Conservation (phyloP, 257 asterid species). For the Lantana camara region DNA sequence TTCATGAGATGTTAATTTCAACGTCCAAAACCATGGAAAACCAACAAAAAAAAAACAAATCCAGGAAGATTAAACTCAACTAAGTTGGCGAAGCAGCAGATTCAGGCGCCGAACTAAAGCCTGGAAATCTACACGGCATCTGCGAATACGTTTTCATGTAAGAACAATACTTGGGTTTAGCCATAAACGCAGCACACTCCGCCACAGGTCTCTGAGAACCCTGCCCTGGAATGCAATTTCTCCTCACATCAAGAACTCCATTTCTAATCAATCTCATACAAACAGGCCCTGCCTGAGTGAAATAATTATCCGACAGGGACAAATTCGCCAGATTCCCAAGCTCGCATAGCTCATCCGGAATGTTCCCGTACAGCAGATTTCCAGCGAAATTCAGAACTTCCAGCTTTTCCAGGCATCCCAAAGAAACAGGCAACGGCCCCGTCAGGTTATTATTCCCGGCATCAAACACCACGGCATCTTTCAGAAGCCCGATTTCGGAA, state of each 20-base stretch:
- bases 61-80: background rate
- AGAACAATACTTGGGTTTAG: conserved; percentile 38
- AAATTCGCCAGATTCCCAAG: conserved; percentile 49
- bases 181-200: conserved; percentile 56
- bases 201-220: conserved; percentile 52
- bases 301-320: conserved; percentile 64
- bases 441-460: conserved; percentile 58
- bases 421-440: conserved; percentile 56
- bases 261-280: conserved; percentile 51
- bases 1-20: background rate
- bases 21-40: background rate
- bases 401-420: conserved; percentile 56
- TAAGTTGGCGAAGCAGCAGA: conserved; percentile 28
- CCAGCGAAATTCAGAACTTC: conserved; percentile 65
- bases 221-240: conserved; percentile 64
- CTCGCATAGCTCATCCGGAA: conserved; percentile 64
- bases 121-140: conserved; percentile 32
- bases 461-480: conserved; percentile 55
- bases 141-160: conserved; percentile 25
- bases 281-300: conserved; percentile 50
- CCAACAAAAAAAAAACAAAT: background rate
- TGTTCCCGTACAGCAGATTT: conserved; percentile 52
- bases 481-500: conserved; percentile 56
- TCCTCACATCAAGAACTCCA: conserved; percentile 64
- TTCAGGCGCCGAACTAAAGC: background rate